Conservation (phyloP, 139 green algal species). For the Nannochloris sp. region DNA sequence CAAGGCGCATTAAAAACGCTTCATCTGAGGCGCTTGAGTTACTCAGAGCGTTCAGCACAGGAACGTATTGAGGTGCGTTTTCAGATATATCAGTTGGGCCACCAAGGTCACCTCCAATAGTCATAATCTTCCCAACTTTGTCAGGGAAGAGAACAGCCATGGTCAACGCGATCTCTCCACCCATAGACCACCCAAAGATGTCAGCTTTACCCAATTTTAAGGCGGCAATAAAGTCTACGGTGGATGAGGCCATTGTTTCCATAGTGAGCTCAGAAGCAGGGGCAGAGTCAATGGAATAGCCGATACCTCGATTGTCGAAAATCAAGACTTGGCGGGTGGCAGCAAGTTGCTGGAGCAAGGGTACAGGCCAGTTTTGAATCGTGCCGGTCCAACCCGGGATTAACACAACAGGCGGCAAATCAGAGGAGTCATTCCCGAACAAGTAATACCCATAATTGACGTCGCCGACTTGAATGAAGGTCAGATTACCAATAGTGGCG, state of each 20-base stretch:
- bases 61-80: no score
- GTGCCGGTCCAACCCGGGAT: background rate
- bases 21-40: no score
- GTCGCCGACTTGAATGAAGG: no score
- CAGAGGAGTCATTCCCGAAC: background rate
- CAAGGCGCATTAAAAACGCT: no score
- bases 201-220: background rate
- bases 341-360: background rate
- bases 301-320: background rate
- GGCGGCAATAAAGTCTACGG: background rate
- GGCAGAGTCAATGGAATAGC: background rate
- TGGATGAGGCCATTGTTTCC: background rate
- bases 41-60: no score
- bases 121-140: background rate
- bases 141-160: background rate
- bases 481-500: no score
- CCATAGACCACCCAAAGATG: background rate
- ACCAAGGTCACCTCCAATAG: background rate
- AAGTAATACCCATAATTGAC: no score
- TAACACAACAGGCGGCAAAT: background rate
- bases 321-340: constrained; percentile 1
- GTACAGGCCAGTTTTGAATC: background rate
- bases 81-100: no score
- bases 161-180: background rate
- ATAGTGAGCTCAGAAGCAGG: background rate